phyloP scores from a whole-genome alignment of 2,329 filamentous ascomycete species.

The Colletotrichum orchidophilum region DNA sequence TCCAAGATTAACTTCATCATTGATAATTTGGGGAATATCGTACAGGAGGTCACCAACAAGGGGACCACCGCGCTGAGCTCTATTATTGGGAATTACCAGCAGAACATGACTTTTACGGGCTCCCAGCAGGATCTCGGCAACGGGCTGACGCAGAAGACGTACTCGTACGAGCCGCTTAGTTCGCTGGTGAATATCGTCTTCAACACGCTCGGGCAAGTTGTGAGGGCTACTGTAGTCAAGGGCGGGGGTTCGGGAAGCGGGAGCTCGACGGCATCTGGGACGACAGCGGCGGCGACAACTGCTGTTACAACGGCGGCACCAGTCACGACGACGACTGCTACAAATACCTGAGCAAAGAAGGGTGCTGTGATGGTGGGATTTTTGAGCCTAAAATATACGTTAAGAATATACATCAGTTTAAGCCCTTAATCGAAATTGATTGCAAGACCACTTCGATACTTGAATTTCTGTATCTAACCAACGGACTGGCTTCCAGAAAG shows the following conservation, averaged over 20 bases:
- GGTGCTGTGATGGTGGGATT: not conserved
- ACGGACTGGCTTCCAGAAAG: not conserved
- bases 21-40: conserved; percentile 71
- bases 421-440: not conserved
- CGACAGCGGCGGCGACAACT: conserved; percentile 11
- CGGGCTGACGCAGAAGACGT: conserved; percentile 59
- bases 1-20: conserved; percentile 64
- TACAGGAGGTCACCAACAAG: conserved; percentile 63
- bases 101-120: conserved; percentile 65
- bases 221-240: conserved; percentile 54
- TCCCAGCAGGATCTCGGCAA: conserved; percentile 40
- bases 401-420: not conserved
- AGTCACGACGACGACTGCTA: conserved; percentile 3
- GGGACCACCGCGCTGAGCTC: conserved; percentile 54
- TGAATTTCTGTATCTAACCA: not conserved
- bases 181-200: conserved; percentile 64
- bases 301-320: conserved; percentile 8
- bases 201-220: conserved; percentile 63
- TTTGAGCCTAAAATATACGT: not conserved
- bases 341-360: conserved; percentile 3
- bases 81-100: conserved; percentile 66
- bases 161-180: conserved; percentile 58
- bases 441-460: not conserved
- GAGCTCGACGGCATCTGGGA: conserved; percentile 22
- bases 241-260: conserved; percentile 26